Conservation (phyloP, 2,329 filamentous ascomycete species). For the Ophiostoma tasmaniense region DNA sequence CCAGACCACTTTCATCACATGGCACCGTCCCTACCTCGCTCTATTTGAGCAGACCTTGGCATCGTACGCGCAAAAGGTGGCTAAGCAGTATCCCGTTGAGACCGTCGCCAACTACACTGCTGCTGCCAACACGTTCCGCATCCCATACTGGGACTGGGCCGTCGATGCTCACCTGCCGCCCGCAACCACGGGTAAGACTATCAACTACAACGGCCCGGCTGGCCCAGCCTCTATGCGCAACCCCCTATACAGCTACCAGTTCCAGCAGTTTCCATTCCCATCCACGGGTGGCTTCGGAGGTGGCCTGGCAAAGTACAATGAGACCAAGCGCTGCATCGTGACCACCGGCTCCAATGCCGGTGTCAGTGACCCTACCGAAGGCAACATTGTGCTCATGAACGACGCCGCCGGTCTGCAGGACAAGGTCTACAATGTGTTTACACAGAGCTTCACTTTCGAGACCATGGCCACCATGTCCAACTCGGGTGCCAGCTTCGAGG, state of each 20-base stretch:
- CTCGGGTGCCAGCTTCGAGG: slow-evolving; percentile 35
- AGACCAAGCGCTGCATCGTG: slow-evolving; percentile 34
- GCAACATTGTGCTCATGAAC: slow-evolving; percentile 20
- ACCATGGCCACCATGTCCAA: slow-evolving; percentile 34
- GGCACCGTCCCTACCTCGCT: slow-evolving; percentile 49
- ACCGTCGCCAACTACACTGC: slow-evolving; percentile 32
- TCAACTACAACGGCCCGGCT: slow-evolving; percentile 23
- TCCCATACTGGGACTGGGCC: slow-evolving; percentile 51
- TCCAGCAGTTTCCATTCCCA: slow-evolving; percentile 34
- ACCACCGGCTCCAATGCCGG: slow-evolving; percentile 30
- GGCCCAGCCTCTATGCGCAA: slow-evolving; percentile 33
- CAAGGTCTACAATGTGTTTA: slow-evolving; percentile 34
- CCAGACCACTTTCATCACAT: slow-evolving; percentile 42
- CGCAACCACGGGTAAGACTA: slow-evolving; percentile 27
- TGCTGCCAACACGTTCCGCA: slow-evolving; percentile 39
- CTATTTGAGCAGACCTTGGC: slow-evolving; percentile 51
- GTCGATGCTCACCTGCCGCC: slow-evolving; percentile 34
- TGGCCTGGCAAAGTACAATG: slow-evolving; percentile 24
- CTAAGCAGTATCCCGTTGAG: slow-evolving; percentile 33
- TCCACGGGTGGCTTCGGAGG: slow-evolving; percentile 26
- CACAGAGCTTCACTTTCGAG: slow-evolving; percentile 31
- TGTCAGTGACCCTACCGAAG: slow-evolving; percentile 29
- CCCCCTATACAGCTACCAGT: slow-evolving; percentile 44
- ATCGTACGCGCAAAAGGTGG: slow-evolving; percentile 37
- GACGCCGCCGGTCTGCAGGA: slow-evolving; percentile 26